These are phyloP conservation scores for Leptodontidium sp. DNA, from an alignment of 2,329 filamentous ascomycete genomes.

Conservation along the genomic window DNA sequence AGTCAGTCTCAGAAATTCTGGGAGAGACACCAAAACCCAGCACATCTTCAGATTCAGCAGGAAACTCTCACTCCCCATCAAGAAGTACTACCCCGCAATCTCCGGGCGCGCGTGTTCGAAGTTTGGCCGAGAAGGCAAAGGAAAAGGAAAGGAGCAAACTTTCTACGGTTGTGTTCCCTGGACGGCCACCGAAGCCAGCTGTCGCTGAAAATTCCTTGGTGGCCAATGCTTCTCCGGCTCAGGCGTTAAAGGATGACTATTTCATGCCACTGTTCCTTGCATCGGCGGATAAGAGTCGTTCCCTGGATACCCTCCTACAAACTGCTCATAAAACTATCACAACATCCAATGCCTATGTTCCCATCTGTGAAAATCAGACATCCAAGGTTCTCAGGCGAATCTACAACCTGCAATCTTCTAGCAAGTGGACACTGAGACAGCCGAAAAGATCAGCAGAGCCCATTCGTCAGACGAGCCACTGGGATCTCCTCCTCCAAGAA, in stretches of 20 bases:
- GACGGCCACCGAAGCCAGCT: constrained; percentile 60
- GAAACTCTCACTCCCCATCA: constrained; percentile 39
- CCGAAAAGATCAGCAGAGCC: constrained; percentile 87
- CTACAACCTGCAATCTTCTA: constrained; percentile 88
- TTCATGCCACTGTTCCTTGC: constrained; percentile 69
- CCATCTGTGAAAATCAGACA: constrained; percentile 86
- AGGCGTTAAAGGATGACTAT: constrained; percentile 61
- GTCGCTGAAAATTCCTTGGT: constrained; percentile 38
- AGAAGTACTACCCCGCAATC: constrained; percentile 55
- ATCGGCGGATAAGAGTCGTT: constrained; percentile 66
- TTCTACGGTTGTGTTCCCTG: constrained; percentile 82
- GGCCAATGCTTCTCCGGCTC: constrained; percentile 25
- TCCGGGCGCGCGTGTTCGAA: constrained; percentile 47
- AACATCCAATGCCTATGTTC: constrained; percentile 83
- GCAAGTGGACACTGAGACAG: constrained; percentile 92
- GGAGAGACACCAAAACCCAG: constrained; percentile 61
- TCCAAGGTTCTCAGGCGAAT: constrained; percentile 86
- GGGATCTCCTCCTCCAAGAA: constrained; percentile 87
- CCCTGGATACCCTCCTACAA: constrained; percentile 75
- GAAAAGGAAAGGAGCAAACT: constrained; percentile 70
- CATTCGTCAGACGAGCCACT: constrained; percentile 77
- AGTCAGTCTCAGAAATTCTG: constrained; percentile 77
- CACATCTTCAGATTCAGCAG: constrained; percentile 38
- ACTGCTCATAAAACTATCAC: constrained; percentile 90
- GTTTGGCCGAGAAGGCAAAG: constrained; percentile 50